A percentile compares a stretch with the other conserved stretches of the same genome.
These are phyloP conservation scores for Chaetomium sp. DNA, from an alignment of 2,329 filamentous ascomycete species.

Conservation along the genomic window DNA sequence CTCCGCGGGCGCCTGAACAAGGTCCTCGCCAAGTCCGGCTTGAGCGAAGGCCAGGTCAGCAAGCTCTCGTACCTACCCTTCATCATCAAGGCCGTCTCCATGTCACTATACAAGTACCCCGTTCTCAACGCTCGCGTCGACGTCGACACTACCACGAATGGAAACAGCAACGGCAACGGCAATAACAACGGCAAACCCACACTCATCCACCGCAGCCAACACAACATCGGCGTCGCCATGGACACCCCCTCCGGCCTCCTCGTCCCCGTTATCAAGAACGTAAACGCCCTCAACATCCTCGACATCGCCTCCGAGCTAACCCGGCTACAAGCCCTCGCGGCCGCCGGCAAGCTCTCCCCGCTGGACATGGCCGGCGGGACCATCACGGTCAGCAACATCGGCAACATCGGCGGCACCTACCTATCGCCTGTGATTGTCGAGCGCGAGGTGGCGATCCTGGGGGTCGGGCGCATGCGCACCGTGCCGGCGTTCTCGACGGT, in stretches of 20 bases:
- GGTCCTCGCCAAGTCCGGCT: constrained; percentile 42
- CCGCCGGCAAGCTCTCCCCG: constrained; percentile 65
- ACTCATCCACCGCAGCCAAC: constrained; percentile 70
- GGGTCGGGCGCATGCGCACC: constrained; percentile 71
- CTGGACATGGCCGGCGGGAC: constrained; percentile 79
- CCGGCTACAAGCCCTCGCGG: constrained; percentile 66
- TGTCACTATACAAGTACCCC: constrained; percentile 74
- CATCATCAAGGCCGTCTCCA: constrained; percentile 89
- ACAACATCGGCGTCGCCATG: constrained; percentile 95
- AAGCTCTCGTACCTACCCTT: constrained; percentile 90
- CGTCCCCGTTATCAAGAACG: constrained; percentile 86
- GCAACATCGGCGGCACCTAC: constrained; percentile 88
- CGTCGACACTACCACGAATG: constrained; percentile 31
- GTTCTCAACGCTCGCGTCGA: constrained; percentile 85
- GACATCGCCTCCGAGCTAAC: constrained; percentile 71
- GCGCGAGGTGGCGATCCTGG: constrained; percentile 85
- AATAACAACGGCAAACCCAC: constrained; percentile 57
- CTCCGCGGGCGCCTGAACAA: constrained; percentile 71
- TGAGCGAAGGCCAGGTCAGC: constrained; percentile 41
- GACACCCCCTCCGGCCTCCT: constrained; percentile 84
- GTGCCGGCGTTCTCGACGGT: constrained; percentile 66
- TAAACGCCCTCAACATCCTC: constrained; percentile 67
- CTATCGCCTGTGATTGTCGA: constrained; percentile 87
- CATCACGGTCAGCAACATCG: constrained; percentile 95
- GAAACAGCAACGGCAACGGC: constrained; percentile 30